These are phyloP conservation scores for Fusarium ambrosium DNA, from an alignment of 2,329 filamentous ascomycete genomes.

Conservation along the genomic window DNA sequence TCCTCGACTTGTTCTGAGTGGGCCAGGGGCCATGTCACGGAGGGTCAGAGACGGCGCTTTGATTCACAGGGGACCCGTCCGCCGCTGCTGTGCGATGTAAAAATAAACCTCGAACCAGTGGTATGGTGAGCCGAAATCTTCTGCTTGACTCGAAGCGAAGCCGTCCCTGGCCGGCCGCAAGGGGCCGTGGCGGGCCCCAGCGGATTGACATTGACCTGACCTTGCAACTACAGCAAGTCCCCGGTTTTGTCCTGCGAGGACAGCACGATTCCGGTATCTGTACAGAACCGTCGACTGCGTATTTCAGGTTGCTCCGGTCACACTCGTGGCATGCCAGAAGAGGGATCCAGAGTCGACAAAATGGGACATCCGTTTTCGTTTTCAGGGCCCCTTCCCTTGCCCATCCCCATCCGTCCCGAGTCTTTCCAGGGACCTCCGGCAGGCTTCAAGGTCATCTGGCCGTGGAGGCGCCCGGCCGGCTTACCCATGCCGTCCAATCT, in stretches of 20 bases:
- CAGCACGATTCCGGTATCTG: constrained; percentile 21
- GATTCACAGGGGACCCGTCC: constrained; percentile 40
- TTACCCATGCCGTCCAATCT: constrained; percentile 37
- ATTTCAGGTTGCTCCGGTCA: constrained; percentile 25
- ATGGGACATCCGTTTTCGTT: background rate
- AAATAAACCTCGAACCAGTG: constrained; percentile 45
- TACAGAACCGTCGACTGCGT: constrained; percentile 3
- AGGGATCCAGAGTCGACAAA: background rate
- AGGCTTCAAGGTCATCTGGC: constrained; percentile 37
- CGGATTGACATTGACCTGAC: background rate
- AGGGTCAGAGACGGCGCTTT: constrained; percentile 38
- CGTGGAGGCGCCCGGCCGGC: constrained; percentile 25
- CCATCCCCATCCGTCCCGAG: constrained; percentile 3
- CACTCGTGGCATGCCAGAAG: constrained; percentile 3
- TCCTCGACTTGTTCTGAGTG: constrained; percentile 30
- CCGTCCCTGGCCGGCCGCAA: constrained; percentile 44
- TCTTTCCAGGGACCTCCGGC: background rate
- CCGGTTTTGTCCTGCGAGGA: constrained; percentile 22
- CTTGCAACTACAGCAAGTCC: background rate
- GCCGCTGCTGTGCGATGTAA: constrained; percentile 42
- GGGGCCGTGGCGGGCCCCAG: constrained; percentile 33
- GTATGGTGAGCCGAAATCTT: constrained; percentile 34
- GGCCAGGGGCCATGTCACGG: constrained; percentile 37
- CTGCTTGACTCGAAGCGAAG: constrained; percentile 42
- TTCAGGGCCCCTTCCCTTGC: background rate